Conservation (phyloP, 2,329 filamentous ascomycete species). For the Cordyceps farinosa region DNA sequence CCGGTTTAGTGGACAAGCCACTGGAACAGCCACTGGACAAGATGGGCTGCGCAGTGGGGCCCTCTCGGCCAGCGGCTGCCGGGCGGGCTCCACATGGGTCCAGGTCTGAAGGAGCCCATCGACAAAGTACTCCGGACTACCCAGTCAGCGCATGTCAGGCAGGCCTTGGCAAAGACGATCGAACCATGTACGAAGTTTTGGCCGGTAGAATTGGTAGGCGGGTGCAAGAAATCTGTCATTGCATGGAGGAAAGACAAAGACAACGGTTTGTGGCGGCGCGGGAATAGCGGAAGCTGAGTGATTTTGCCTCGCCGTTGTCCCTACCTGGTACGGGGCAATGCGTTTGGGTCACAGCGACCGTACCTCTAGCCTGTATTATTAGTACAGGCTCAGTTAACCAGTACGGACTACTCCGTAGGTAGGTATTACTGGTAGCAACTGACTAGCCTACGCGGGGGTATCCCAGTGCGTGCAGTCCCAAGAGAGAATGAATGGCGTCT, state of each 20-base stretch:
- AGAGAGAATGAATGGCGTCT: no score
- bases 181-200: background rate
- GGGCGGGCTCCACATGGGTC: background rate
- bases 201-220: background rate
- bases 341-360: background rate
- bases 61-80: slow-evolving; percentile 13
- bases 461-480: background rate
- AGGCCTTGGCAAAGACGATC: slow-evolving; percentile 2
- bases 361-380: no score
- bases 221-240: background rate
- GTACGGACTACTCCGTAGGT: background rate
- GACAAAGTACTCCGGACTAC: background rate
- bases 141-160: background rate
- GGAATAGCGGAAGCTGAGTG: background rate
- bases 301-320: background rate
- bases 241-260: no score
- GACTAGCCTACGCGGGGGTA: background rate
- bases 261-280: no score
- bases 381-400: no score
- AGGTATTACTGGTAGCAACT: background rate
- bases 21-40: background rate
- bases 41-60: background rate
- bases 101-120: background rate
- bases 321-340: background rate
- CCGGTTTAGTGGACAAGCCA: background rate